phyloP scores from a whole-genome alignment of 2,329 filamentous ascomycete genomes.

The Ophiostoma novo-ulmi region DNA sequence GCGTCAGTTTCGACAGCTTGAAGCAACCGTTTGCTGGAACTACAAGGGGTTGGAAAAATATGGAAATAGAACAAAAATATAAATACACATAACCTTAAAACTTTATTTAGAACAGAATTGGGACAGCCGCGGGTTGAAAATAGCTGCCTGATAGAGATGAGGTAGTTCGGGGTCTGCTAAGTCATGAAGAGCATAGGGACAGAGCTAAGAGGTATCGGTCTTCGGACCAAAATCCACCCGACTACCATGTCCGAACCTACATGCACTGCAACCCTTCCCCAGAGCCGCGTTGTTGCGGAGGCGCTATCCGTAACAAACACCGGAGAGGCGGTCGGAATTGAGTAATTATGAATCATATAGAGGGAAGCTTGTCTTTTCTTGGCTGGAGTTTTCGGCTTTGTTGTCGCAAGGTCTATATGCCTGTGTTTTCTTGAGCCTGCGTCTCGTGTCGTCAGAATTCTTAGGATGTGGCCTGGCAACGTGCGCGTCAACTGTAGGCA shows the following conservation, averaged over 20 bases:
- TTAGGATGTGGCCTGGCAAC: neutral
- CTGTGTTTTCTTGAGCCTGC: neutral
- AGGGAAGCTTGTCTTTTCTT: neutral
- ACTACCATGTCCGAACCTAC: conserved; percentile 26
- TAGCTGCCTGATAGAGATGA: neutral
- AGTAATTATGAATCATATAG: conserved; percentile 1
- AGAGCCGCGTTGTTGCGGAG: conserved; percentile 4
- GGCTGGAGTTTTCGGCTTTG: neutral
- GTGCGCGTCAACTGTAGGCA: conserved; percentile 8
- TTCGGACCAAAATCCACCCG: conserved; percentile 29
- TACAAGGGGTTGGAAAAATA: neutral
- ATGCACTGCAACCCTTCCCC: neutral
- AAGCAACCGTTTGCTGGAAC: neutral
- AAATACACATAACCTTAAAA: neutral
- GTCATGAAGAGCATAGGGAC: neutral
- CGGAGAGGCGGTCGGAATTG: conserved; percentile 17
- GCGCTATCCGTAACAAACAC: neutral
- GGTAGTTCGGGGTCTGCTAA: neutral
- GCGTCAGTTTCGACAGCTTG: neutral
- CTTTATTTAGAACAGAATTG: neutral
- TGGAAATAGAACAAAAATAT: neutral
- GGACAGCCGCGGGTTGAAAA: neutral
- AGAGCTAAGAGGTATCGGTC: conserved; percentile 22
- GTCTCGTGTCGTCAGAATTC: neutral
- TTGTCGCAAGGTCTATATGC: neutral